Evolutionary conservation across 2,329 filamentous ascomycete species (phyloP).

Genomic region (Bipolaris sorokiniana): DNA sequence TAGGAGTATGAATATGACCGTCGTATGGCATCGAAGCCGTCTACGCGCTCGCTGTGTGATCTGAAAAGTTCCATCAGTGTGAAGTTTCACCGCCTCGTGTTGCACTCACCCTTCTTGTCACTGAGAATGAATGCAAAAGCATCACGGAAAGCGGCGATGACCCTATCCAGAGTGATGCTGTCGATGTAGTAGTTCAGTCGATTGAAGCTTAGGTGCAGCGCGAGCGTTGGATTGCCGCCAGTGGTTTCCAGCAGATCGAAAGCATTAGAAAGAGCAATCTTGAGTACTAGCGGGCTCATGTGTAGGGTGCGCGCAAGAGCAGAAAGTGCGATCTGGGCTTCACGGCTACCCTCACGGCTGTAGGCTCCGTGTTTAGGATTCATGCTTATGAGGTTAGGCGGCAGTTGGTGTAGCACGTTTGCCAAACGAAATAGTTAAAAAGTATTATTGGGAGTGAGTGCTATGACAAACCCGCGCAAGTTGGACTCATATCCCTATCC

Average conservation of each 20-base stretch:
- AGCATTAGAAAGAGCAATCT: neutral
- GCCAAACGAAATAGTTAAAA: neutral
- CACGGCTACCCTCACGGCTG: neutral
- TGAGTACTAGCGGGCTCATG: slow-evolving; percentile 1
- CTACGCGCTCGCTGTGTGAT: neutral
- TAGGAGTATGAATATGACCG: neutral
- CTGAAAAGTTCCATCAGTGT: neutral
- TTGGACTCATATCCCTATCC: too few species aligned
- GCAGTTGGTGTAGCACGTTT: neutral
- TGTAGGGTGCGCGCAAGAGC: neutral
- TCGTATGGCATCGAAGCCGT: neutral
- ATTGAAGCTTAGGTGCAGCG: neutral
- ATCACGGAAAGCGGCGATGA: neutral
- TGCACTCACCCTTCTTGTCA: neutral
- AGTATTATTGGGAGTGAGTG: too few species aligned
- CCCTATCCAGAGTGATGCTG: neutral
- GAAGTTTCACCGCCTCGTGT: neutral
- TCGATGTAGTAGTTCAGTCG: slow-evolving; percentile 1
- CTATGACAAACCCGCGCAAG: too few species aligned
- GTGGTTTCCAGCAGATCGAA: neutral
- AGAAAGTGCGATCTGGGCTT: slow-evolving; percentile 1
- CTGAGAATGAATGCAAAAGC: neutral
- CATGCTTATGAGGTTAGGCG: neutral
- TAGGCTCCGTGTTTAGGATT: neutral
- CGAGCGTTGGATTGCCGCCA: neutral